Evolutionary conservation across 306 rosid genomes (phyloP), one percentile per base, ranked within the genome.

Genomic region (Citrullus amarus): DNA sequence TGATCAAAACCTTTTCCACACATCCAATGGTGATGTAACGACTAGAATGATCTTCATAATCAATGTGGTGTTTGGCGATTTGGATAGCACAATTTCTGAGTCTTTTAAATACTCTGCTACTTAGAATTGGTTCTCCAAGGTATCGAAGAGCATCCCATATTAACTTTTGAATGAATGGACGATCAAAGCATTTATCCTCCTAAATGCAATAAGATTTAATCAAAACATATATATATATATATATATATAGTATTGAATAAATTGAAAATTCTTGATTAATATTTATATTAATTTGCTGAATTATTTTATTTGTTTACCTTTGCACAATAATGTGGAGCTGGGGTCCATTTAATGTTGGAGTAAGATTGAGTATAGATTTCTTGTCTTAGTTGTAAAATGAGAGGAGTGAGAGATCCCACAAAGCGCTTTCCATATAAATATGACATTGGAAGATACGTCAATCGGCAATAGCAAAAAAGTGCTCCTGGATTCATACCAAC

Each of bases 361-460:
- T 89, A 87, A 62, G 91, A 83, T 30, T 87, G 71, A 0, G 75
- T 83, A 62, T 87, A 86, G 62, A 89, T 0, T 66, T 87, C 93
- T 71, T 84, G 65, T 71, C 91, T 59, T 5, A 89, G 2, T 59
- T 86, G 81, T 65, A 16, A 79, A 73, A 87, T 54, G 78, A 87
- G 78, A 12, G 2, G 63, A 25, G 89, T 87, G 79, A 87, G 81
- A 22, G 91, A 86, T 2, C 89, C 91, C 5, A 87, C 88, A 15
- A 89, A 89, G 53, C 81, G 86, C 82, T 82, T 89, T 9, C 93
- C 93, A 78, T 87, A 87, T 79, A 89, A 82, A 22, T 87, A 87
- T 0, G 93, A 89, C 93, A 89, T 87, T 0, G 93, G 91, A 86
- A 89, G 83, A 58, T 87, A 87, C 38, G 83, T 86, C 86, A 87